A percentile compares a stretch with the other conserved stretches of the same genome.
phyloP scores from a whole-genome alignment of 805 yeast genomes.

The Monosporozyma solicola region DNA sequence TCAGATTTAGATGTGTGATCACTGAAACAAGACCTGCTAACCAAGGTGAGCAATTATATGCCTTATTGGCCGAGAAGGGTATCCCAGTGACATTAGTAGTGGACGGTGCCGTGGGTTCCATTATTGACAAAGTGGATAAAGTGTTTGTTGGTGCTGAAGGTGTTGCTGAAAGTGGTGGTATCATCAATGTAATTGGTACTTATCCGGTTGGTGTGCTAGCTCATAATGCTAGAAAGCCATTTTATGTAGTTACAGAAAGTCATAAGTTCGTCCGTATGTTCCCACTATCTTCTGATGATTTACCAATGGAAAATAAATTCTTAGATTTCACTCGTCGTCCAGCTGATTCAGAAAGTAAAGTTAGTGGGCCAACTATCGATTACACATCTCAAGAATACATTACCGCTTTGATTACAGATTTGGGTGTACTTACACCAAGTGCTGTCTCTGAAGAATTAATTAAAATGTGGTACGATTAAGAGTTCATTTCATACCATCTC shows the following conservation, averaged over 20 bases:
- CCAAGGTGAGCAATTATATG: conserved; percentile 66
- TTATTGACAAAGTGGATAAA: conserved; percentile 84
- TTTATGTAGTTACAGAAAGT: conserved; percentile 88
- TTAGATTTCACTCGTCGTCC: conserved; percentile 35
- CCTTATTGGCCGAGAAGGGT: conserved; percentile 53
- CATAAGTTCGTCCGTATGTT: conserved; percentile 95
- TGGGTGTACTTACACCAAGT: conserved; percentile 94
- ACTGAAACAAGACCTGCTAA: conserved; percentile 88
- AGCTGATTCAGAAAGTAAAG: conserved; percentile 25
- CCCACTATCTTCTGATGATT: conserved; percentile 87
- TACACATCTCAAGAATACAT: conserved; percentile 94
- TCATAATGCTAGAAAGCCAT: conserved; percentile 80
- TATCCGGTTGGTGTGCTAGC: conserved; percentile 93
- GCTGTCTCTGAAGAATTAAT: conserved; percentile 98
- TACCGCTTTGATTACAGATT: conserved; percentile 90
- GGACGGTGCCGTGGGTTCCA: conserved; percentile 90
- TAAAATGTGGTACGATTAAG: conserved; percentile 91
- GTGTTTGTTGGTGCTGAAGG: conserved; percentile 98
- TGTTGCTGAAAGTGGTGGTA: conserved; percentile 97
- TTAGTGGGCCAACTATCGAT: conserved; percentile 57
- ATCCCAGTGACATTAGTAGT: conserved; percentile 84
- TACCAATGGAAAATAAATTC: conserved; percentile 51
- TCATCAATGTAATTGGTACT: conserved; percentile 89
- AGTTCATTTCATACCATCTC: background rate
- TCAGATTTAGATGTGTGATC: conserved; percentile 81